Evolutionary conservation across 176 grass and related monocot genomes (phyloP), one percentile per base, ranked within the genome.

Genomic region (Chrysopogon serrulatus): DNA sequence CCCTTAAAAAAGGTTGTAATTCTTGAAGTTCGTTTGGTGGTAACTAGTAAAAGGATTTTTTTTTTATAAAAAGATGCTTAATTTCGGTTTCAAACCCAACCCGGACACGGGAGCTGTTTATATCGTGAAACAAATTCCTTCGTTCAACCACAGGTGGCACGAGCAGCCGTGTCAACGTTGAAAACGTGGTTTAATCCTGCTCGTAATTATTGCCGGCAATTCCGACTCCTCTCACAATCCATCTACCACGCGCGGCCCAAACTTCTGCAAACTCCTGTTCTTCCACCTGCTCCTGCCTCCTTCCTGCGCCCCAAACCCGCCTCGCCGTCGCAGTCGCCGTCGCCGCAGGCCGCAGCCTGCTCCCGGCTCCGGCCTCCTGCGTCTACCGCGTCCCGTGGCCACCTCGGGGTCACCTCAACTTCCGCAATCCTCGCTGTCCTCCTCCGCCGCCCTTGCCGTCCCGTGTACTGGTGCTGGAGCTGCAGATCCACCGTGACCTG

Each of bases 281-380:
- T 67, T 17, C 61, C 30, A 32, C 30, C 60, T 32, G 56, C 37
- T 64, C 76, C 76, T 31, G 18, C 35, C 54, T 33, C 30, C 2
- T n/a, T 45, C 41, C 7, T 32, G 8, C 28, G 27, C 61, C 18
- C 77, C 61, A 79, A 36, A 66, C 42, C 43, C 76, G 6, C 30
- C 63, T 33, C 77, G 41, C 77, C 77, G 77, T 42, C n/a, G n/a
- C n/a, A n/a, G n/a, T n/a, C 71, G 68, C 48, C 18, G 47, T 19
- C 36, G 8, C 27, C 7, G 5, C 26, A 23, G 37, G 53, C 54
- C 23, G 54, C 54, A 57, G 54, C n/a, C 54, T 57, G 54, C 1
- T 57, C 53, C 23, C 21, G 53, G 53, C 2, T 31, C 26, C 26
- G 17, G 40, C 26, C 56, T n/a, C 23, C n/a, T 28, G 41, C 27